phyloP scores from a whole-genome alignment of 306 rosid genomes.

The Macrotyloma uniflorum region DNA sequence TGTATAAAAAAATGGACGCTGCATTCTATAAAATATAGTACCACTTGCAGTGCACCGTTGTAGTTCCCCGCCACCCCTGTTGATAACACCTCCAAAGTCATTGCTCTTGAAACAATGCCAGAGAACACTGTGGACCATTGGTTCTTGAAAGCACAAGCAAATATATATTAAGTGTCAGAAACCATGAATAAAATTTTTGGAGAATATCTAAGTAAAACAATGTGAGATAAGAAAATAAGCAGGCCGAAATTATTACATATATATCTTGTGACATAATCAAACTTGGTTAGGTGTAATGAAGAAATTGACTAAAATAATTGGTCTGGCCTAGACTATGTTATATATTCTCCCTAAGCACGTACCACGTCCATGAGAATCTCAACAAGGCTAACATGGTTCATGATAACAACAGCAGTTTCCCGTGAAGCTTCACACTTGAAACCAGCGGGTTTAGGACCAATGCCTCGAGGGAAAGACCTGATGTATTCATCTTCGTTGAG shows the following conservation, averaged over 20 bases:
- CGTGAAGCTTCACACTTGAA: constrained; percentile 87
- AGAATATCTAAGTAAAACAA: not conserved
- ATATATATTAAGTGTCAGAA: not conserved
- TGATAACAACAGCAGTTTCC: constrained; percentile 85
- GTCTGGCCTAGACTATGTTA: no score
- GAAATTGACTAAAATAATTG: no score
- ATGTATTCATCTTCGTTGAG: constrained; percentile 86
- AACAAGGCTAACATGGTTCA: constrained; percentile 88
- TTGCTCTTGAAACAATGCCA: constrained; percentile 90
- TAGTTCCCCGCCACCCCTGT: constrained; percentile 97
- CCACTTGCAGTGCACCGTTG: constrained; percentile 99
- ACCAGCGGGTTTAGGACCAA: constrained; percentile 77
- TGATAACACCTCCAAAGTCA: constrained; percentile 87
- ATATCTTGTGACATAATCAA: no score
- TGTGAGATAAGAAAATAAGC: not conserved
- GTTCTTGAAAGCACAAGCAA: constrained; percentile 44
- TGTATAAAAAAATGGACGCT: not conserved
- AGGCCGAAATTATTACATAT: not conserved
- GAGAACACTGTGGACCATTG: constrained; percentile 94
- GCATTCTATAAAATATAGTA: constrained; percentile 13
- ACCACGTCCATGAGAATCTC: constrained; percentile 98
- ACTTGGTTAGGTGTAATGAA: no score
- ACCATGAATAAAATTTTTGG: not conserved
- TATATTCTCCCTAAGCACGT: not conserved
- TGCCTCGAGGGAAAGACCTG: constrained; percentile 80